Evolutionary conservation across 331 rosid genomes (phyloP).

Genomic region (Spiraea crenata): DNA sequence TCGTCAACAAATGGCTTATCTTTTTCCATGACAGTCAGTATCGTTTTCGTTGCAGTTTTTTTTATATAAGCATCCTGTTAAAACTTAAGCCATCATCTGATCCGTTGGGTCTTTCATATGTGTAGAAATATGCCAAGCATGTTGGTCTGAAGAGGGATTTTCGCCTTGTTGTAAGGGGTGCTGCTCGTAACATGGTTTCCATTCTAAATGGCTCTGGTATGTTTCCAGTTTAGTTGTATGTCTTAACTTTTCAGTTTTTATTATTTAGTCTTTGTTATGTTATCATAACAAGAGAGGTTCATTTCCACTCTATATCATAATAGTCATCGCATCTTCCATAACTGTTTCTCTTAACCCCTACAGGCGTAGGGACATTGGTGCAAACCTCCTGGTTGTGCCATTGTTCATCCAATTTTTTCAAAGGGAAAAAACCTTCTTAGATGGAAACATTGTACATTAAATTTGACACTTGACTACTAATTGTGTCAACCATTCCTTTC

Average conservation of each 20-base stretch:
- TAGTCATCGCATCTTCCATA: background rate
- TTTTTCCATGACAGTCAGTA: background rate
- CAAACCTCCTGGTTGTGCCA: background rate
- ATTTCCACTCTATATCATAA: background rate
- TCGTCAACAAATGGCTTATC: background rate
- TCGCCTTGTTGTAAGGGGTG: conserved; percentile 97
- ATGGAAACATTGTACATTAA: conserved; percentile 1
- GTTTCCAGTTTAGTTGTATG: conserved; percentile 25
- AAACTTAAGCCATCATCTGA: no score
- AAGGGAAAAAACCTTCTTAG: background rate
- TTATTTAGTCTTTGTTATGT: background rate
- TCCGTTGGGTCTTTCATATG: conserved; percentile 14
- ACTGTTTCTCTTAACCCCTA: background rate
- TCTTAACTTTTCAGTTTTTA: background rate
- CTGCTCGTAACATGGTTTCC: conserved; percentile 88
- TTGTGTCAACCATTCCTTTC: no score
- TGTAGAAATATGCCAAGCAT: conserved; percentile 88
- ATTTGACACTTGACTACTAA: background rate
- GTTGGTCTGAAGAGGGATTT: conserved; percentile 98
- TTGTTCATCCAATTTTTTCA: background rate
- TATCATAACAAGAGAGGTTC: conserved; percentile 1
- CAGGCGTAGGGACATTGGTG: background rate
- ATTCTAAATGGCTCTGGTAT: conserved; percentile 94
- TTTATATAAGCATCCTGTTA: no score
- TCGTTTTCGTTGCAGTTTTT: no score